Base-by-base conservation (phyloP, 2,329 filamentous ascomycete genomes). In the Aspergillus sp. region DNA sequence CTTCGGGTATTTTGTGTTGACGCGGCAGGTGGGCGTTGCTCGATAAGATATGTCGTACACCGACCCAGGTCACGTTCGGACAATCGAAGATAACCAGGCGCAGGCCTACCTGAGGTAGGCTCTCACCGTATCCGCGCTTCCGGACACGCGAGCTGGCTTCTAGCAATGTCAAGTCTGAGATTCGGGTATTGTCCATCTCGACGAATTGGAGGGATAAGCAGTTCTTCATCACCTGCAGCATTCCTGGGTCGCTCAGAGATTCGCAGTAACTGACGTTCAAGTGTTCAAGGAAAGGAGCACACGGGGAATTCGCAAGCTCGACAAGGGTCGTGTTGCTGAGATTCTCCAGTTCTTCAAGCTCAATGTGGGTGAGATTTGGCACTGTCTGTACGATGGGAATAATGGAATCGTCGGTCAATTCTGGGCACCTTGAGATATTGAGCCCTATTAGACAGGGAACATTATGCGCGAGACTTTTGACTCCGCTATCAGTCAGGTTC, bases 261-360 rank as follows among this genome's bases (percentile, higher is more conserved):
- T 96, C 93, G 71, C 95, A 99, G 72, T 92, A 96, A 67, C 91
- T 93, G 64, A 98, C 83, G 53, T 91, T 93, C 5, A 98, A 82
- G 69, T 97, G 92, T 63, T 89, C 83, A 6, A 99, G 80, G 20
- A 77, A 80, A 1, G 82, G 74, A 0, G 88, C 88, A 69, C 91
- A 96, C 0, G 91, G 88, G 0, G 91, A 84, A 65, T 85, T 88
- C 48, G 91, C 87, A 7, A 99, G 80, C 60, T 89, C 85, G 55
- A 91, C 83, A 3, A 97, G 78, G 1, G 91, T 78, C 4, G 79
- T 76, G 69, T 98, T 96, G 17, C 89, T 93, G 13, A 98, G 77
- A 26, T 87, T 81, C 5, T 86, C 82, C 12, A 97, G 80, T 65
- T 97, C 93, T 74, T 99, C 95, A 2, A 98, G 78, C 64, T 98